Evolutionary conservation across 1,284 basidiomycete genomes (phyloP).

Genomic region (Schizophyllum amplum): DNA sequence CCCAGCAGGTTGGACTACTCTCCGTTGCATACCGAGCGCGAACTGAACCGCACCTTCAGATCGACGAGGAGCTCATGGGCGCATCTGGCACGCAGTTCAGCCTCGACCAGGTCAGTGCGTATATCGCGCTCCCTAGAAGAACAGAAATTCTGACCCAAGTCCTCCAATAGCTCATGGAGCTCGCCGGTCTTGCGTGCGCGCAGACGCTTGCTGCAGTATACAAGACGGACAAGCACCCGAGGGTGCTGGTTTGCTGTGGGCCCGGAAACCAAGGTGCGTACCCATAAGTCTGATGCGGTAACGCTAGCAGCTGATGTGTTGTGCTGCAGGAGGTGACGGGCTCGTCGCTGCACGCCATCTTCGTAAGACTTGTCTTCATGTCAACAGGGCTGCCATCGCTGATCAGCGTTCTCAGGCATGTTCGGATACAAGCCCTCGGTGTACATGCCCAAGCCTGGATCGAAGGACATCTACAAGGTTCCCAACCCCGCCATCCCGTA

Average conservation of each 20-base stretch:
- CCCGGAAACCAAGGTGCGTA: conserved; percentile 83
- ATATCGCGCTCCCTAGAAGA: background rate
- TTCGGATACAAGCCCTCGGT: conserved; percentile 83
- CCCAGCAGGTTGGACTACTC: conserved; percentile 58
- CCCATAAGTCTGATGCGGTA: background rate
- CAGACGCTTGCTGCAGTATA: conserved; percentile 80
- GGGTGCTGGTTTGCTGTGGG: conserved; percentile 89
- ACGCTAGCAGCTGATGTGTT: no score
- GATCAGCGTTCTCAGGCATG: conserved; percentile 53
- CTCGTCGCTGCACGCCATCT: conserved; percentile 94
- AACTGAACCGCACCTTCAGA: conserved; percentile 36
- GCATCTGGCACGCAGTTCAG: conserved; percentile 72
- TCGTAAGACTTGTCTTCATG: conserved; percentile 37
- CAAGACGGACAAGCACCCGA: conserved; percentile 52
- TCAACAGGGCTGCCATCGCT: background rate
- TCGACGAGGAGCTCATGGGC: conserved; percentile 90
- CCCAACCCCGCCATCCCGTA: background rate
- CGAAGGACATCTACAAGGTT: conserved; percentile 84
- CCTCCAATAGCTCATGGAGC: conserved; percentile 80
- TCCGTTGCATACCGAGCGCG: background rate
- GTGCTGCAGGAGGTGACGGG: conserved; percentile 73
- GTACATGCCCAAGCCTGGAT: conserved; percentile 90
- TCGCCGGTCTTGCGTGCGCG: conserved; percentile 95
- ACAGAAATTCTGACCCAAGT: conserved; percentile 2
- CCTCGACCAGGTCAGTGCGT: conserved; percentile 68